A percentile compares a stretch with the other conserved stretches of the same genome.
Evolutionary conservation across 768 basidiomycete species (phyloP).

Genomic region (Naganishia friedmannii): DNA sequence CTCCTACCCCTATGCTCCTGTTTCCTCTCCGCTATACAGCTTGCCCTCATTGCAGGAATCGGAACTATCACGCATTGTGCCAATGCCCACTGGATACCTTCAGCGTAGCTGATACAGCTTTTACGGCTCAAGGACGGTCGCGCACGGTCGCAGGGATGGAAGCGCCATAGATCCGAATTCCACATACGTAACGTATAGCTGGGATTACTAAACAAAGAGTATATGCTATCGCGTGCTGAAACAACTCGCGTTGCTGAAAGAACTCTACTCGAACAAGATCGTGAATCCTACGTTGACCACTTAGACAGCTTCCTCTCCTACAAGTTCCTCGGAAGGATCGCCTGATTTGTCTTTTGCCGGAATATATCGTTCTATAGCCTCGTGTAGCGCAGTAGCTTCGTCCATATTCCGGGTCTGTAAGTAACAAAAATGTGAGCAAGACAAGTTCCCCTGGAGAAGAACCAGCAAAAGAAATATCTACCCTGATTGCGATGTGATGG

Average conservation of each 20-base stretch:
- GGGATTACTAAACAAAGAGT: not conserved
- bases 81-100: too few species aligned
- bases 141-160: not conserved
- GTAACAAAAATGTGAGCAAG: not conserved
- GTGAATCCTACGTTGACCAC: not conserved
- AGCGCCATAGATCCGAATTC: not conserved
- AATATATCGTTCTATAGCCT: constrained; percentile 17
- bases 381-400: constrained; percentile 11
- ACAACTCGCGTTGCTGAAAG: too few species aligned
- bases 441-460: not conserved
- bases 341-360: constrained; percentile 21
- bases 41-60: too few species aligned
- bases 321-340: not conserved
- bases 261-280: not conserved
- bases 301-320: constrained; percentile 21
- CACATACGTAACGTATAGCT: not conserved
- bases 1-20: too few species aligned
- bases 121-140: not conserved
- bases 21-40: too few species aligned
- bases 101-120: too few species aligned
- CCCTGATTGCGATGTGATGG: constrained; percentile 43
- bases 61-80: too few species aligned
- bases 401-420: constrained; percentile 20
- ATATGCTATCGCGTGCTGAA: not conserved
- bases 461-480: constrained; percentile 27